A percentile compares a stretch with the other conserved stretches of the same genome.
phyloP scores from a whole-genome alignment of 768 basidiomycete species.

The Wakefieldia striispora region DNA sequence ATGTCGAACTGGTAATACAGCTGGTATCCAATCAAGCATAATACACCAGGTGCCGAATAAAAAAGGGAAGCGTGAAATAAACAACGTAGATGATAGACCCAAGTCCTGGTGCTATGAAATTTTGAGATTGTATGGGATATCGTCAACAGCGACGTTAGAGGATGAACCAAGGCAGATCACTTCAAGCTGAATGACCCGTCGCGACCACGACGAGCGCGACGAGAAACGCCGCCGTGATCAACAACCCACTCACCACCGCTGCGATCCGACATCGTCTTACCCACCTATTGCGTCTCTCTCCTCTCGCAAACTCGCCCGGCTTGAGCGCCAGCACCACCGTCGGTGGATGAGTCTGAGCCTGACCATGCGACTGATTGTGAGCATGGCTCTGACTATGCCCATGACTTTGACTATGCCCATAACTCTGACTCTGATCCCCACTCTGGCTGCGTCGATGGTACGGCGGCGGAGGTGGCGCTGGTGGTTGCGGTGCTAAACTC shows the following conservation, averaged over 20 bases:
- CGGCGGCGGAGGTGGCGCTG: constrained; percentile 22
- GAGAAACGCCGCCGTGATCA: constrained; percentile 49
- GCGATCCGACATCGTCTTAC: constrained; percentile 54
- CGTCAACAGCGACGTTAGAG: background rate
- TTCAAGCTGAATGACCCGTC: background rate
- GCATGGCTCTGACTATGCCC: too few relatives aligned
- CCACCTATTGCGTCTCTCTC: constrained; percentile 32
- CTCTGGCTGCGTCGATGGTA: constrained; percentile 16
- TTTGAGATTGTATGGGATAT: too few relatives aligned
- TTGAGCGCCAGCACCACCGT: constrained; percentile 19
- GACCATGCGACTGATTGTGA: too few relatives aligned
- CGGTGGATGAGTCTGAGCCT: background rate
- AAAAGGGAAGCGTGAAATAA: too few relatives aligned
- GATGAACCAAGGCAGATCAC: background rate
- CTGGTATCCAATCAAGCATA: too few relatives aligned
- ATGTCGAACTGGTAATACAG: too few relatives aligned
- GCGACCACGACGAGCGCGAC: constrained; percentile 44
- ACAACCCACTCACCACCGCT: constrained; percentile 56
- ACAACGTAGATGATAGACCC: too few relatives aligned
- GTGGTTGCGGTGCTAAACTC: constrained; percentile 30
- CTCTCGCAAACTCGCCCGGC: constrained; percentile 6
- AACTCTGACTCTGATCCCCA: too few relatives aligned
- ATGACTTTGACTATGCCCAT: too few relatives aligned
- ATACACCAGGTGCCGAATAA: too few relatives aligned
- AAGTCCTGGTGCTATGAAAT: too few relatives aligned